Evolutionary conservation across 495 filamentous ascomycete species (phyloP).

Genomic region (Gamarada debralockiae): DNA sequence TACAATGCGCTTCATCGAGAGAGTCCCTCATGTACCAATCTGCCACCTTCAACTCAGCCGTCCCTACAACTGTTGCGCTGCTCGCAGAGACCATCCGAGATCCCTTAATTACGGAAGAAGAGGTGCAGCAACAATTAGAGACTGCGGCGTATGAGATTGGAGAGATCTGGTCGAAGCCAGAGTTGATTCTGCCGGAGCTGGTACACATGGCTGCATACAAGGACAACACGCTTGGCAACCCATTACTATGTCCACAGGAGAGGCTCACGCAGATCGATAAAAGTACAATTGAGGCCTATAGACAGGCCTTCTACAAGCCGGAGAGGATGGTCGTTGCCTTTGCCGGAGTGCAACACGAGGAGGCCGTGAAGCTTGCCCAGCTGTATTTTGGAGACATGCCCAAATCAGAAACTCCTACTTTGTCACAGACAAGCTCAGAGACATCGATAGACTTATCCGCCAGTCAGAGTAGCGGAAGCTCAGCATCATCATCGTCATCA

Average conservation of each 20-base stretch:
- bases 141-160: conserved; percentile 93
- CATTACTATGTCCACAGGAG: conserved; percentile 85
- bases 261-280: conserved; percentile 73
- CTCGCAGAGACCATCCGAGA: conserved; percentile 94
- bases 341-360: conserved; percentile 79
- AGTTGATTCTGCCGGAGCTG: conserved; percentile 92
- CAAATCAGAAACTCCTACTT: conserved; percentile 39
- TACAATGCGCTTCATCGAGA: conserved; percentile 91
- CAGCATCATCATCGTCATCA: conserved; percentile 39
- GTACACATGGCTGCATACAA: conserved; percentile 93
- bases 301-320: conserved; percentile 79
- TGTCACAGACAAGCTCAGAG: conserved; percentile 54
- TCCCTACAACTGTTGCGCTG: conserved; percentile 76
- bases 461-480: conserved; percentile 27
- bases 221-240: conserved; percentile 93
- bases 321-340: conserved; percentile 93
- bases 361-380: conserved; percentile 76
- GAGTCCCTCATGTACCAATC: conserved; percentile 99
- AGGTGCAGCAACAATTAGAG: conserved; percentile 79
- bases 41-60: conserved; percentile 93
- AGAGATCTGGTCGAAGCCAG: conserved; percentile 97
- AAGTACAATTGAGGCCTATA: conserved; percentile 70
- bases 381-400: conserved; percentile 91
- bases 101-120: conserved; percentile 83
- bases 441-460: conserved; percentile 49